Base-by-base conservation (phyloP, 345 rosid species). In the Heritiera littoralis region DNA sequence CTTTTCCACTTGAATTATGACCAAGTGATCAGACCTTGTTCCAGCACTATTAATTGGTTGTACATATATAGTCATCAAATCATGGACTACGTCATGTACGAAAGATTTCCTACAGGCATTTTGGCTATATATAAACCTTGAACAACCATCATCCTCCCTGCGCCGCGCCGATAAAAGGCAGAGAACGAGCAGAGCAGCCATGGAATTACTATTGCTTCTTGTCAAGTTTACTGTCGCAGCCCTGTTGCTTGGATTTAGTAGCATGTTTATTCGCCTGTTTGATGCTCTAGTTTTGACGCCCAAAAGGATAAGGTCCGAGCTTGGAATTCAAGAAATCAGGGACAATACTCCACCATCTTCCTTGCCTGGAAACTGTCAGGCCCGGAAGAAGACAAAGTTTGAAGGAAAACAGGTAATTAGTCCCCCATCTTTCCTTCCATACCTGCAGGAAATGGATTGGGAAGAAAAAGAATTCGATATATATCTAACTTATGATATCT, bases 391-490 rank as follows among this genome's bases (percentile, higher is more conserved):
- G 18, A 54, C 76, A 11, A 13, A 18, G 17, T 5, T 32, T 23
- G 38, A 72, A 72, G 9, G 64, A 38, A 72, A 72, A 35, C 64
- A 35, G 76, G 64, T 72, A 58, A 71, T 15, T 35, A 18, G 38
- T 17, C 14, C 12, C 54, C 60, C 45, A 30, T 51, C 30, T 5
- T 18, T 30, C 3, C 30, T 11, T 63, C 7, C 18, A 9, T 30
- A 30, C 15, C 30, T 13, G 2, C 2, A 30, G 18, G 8, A 4
- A 30, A 63, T 8, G 23, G 2, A 55, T 55, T 55, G 20, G 23
- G 18, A 6, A 5, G 20, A 1, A 14, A 46, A 46, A 46, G 9
- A 1, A 46, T 46, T 2, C n/a, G 9, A 56, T 18, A 13, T 49
- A 12, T 14, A 14, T 54, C 28, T 23, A 46, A 46, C 49, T 54